phyloP scores from a whole-genome alignment of 1,284 basidiomycete genomes.

The Ustilago tritici region DNA sequence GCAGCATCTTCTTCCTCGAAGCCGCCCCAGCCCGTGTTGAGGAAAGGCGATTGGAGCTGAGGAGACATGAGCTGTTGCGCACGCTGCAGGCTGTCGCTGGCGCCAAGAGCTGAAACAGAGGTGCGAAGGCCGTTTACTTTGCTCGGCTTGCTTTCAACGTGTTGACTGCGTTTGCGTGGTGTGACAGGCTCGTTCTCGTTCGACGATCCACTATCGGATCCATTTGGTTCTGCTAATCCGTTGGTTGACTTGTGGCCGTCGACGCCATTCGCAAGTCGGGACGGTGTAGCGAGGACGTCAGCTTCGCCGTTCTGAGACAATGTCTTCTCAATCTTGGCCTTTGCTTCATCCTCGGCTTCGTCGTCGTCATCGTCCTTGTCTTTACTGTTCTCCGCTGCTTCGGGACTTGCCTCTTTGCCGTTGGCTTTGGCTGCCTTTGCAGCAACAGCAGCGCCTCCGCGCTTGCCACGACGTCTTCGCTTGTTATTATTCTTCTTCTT shows the following conservation, averaged over 20 bases:
- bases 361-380: conserved; percentile 70
- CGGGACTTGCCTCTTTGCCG: conserved; percentile 69
- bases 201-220: conserved; percentile 33
- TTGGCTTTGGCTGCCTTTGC: conserved; percentile 75
- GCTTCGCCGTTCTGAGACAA: neutral
- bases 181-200: conserved; percentile 42
- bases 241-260: conserved; percentile 7
- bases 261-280: conserved; percentile 11
- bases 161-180: conserved; percentile 11
- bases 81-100: conserved; percentile 47
- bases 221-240: conserved; percentile 8
- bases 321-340: neutral
- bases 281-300: conserved; percentile 13
- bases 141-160: conserved; percentile 10
- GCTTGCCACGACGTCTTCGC: conserved; percentile 64
- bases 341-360: conserved; percentile 17
- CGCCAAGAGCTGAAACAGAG: conserved; percentile 14
- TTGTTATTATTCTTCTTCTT: conserved; percentile 56
- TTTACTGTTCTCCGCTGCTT: conserved; percentile 60
- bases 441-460: conserved; percentile 58
- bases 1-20: conserved; percentile 43
- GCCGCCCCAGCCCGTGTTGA: conserved; percentile 44
- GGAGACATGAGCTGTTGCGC: conserved; percentile 53
- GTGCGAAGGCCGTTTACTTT: conserved; percentile 18
- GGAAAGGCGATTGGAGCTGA: conserved; percentile 32